These are phyloP conservation scores for Galeopsis tetrahit DNA, from an alignment of 257 asterid genomes.

Conservation along the genomic window DNA sequence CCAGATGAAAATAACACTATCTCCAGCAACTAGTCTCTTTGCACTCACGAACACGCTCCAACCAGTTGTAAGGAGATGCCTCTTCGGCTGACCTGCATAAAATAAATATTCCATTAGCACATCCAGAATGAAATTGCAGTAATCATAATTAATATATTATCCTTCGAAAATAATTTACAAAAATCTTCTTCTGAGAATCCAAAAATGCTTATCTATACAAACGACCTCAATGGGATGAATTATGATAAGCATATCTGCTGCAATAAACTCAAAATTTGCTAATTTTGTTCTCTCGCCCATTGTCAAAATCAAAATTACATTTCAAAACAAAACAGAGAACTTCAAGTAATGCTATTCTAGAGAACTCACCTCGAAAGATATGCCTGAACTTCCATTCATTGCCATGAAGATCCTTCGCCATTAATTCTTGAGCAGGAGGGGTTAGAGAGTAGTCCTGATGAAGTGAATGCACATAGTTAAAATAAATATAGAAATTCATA, in stretches of 20 bases:
- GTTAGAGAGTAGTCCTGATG: conserved; percentile 85
- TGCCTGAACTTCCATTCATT: conserved; percentile 98
- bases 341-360: neutral
- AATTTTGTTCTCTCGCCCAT: neutral
- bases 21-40: conserved; percentile 93
- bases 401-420: conserved; percentile 96
- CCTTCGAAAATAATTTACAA: neutral
- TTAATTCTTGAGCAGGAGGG: conserved; percentile 91
- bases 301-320: neutral
- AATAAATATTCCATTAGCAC: conserved; percentile 5
- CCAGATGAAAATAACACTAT: conserved; percentile 96
- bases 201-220: neutral
- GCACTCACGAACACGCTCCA: conserved; percentile 99
- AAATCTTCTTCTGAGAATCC: neutral
- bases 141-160: neutral
- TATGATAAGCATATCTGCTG: neutral
- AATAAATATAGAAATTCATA: conserved; percentile 2
- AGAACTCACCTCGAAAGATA: conserved; percentile 80
- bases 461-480: conserved; percentile 14
- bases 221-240: neutral
- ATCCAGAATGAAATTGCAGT: conserved; percentile 16
- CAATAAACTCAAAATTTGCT: neutral
- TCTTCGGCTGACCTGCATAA: conserved; percentile 91
- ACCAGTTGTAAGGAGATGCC: conserved; percentile 97
- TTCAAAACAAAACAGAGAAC: neutral